A percentile compares a stretch with the other conserved stretches of the same genome.
Evolutionary conservation across 805 yeast species (phyloP).

Genomic region (Saccharomycopsis malanga): DNA sequence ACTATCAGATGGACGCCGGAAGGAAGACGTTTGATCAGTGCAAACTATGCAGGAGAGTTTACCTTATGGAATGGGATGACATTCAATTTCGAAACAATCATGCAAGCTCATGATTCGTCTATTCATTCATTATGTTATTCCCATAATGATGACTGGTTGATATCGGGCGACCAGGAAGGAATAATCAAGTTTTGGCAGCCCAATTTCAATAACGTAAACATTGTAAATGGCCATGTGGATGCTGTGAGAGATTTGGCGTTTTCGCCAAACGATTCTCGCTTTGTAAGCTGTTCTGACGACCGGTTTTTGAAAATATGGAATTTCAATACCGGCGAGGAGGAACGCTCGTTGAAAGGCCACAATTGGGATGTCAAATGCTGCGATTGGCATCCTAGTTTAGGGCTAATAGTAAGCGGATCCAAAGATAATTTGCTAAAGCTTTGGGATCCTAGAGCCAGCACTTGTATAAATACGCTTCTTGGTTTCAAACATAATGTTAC

Average conservation of each 20-base stretch:
- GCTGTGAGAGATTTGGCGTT: constrained; percentile 83
- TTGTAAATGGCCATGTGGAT: constrained; percentile 67
- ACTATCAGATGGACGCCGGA: constrained; percentile 96
- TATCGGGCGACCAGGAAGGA: constrained; percentile 93
- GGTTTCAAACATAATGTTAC: constrained; percentile 95
- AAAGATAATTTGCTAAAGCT: constrained; percentile 88
- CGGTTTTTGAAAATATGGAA: constrained; percentile 89
- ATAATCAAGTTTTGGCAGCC: constrained; percentile 95
- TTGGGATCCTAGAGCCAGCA: constrained; percentile 90
- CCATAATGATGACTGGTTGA: constrained; percentile 88
- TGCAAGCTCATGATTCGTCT: constrained; percentile 97
- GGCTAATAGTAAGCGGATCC: constrained; percentile 85
- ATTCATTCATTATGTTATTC: constrained; percentile 74
- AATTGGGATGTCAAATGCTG: constrained; percentile 98
- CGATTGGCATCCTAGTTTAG: constrained; percentile 92
- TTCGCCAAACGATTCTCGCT: constrained; percentile 84
- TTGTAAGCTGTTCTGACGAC: constrained; percentile 93
- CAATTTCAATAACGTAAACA: constrained; percentile 91
- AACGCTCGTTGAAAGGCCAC: constrained; percentile 76
- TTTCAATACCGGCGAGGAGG: constrained; percentile 82
- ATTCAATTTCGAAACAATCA: constrained; percentile 91
- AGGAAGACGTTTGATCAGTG: constrained; percentile 83
- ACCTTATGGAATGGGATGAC: constrained; percentile 96
- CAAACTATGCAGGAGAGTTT: constrained; percentile 90
- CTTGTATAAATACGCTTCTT: constrained; percentile 71